Evolutionary conservation across 768 basidiomycete species (phyloP).

Genomic region (Suillus tomentosus): DNA sequence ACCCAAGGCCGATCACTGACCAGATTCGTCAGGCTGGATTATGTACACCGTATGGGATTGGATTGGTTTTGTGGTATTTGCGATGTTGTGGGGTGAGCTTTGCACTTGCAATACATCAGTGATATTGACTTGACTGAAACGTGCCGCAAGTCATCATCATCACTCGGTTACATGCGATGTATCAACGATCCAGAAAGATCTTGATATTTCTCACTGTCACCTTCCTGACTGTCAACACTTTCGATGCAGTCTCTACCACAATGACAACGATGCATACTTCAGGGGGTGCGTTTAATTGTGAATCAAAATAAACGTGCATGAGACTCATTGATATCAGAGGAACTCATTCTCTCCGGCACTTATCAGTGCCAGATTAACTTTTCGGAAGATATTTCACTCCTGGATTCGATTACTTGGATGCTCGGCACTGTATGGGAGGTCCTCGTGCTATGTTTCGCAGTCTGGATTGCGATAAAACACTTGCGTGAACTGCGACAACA

Average conservation of each 20-base stretch:
- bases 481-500: too few relatives aligned
- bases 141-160: background rate
- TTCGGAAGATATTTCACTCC: too few relatives aligned
- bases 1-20: background rate
- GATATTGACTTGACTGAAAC: background rate
- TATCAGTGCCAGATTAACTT: background rate
- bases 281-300: too few relatives aligned
- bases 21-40: background rate
- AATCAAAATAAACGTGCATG: too few relatives aligned
- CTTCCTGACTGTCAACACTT: background rate
- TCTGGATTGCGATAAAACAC: too few relatives aligned
- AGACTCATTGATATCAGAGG: background rate
- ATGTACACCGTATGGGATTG: background rate
- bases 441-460: too few relatives aligned
- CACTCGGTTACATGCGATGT: background rate
- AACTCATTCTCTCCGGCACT: background rate
- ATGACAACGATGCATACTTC: too few relatives aligned
- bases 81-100: background rate
- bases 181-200: background rate
- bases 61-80: background rate
- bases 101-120: background rate
- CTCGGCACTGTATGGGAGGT: too few relatives aligned
- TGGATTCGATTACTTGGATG: too few relatives aligned
- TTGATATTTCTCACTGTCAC: background rate
- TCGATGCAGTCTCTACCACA: accelerated